Evolutionary conservation across 1,284 basidiomycete species (phyloP), one percentile per base, ranked within the genome.

Genomic region (Wolfiporia cocos): DNA sequence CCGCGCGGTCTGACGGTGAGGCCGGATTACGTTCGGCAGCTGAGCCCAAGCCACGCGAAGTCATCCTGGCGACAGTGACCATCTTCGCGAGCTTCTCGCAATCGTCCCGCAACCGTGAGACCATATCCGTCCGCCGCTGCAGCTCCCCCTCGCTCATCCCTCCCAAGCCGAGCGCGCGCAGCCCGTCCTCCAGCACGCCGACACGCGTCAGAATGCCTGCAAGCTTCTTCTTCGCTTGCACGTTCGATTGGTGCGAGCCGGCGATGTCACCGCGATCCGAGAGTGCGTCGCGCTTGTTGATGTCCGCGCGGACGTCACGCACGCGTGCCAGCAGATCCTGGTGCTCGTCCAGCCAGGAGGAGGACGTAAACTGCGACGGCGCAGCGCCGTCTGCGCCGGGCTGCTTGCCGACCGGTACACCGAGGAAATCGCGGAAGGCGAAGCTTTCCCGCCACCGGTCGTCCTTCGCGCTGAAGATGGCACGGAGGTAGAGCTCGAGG

Each of bases 261-360:
- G 71, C 65, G 42, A 87, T 65, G 63, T 93, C 90, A 20, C 81
- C 81, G 32, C 74, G 74, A 48, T 86, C 77, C 4, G 84, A 75
- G 42, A 93, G 75, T 0, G 89, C 80, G 63, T 96, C 91, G 34
- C 92, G 82, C 59, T 85, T 85, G 64, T 91, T 84, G 57, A 95
- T 74, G 49, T 88, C 80, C 5, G 90, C 84, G 49, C 91, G 86
- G 37, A 92, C 75, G 50, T 83, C 78, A 30, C 91, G 81, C 36
- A 92, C 71, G 34, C 81, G 73, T n/a, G 74, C 69, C 56, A 86
- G 81, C 9, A 93, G 64, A 37, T 84, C 81, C 38, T 76, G 64
- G 55, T 92, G 86, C 60, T 93, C 91, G 48, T 91, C 83, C 17
- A 94, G 71, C 92, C 92, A 94, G 29, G 82, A 79, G 11, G 82